Percentiles rank a stretch among this genome's conserved stretches.
These are phyloP conservation scores for Blastocystis sp. DNA, from an alignment of 352 stramenopile species.

Conservation along the genomic window DNA sequence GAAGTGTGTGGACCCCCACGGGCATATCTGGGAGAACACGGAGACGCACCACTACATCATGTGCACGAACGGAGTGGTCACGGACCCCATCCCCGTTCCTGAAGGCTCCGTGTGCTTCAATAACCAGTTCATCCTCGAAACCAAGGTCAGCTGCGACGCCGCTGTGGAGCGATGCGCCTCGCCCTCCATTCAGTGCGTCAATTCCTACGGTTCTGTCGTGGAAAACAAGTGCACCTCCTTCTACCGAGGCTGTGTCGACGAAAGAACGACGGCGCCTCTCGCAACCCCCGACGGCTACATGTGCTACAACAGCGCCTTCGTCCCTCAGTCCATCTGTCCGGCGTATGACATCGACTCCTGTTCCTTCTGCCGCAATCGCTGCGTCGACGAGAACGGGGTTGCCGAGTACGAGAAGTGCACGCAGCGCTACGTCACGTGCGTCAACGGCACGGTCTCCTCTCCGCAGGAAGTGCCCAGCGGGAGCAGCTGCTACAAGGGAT, in stretches of 20 bases:
- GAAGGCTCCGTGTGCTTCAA: slow-evolving; percentile 47
- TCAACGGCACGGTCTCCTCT: slow-evolving; percentile 23
- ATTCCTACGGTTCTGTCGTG: slow-evolving; percentile 43
- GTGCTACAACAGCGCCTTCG: slow-evolving; percentile 58
- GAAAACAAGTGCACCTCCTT: slow-evolving; percentile 50
- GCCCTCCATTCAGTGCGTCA: neutral
- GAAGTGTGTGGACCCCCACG: slow-evolving; percentile 11
- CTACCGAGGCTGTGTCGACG: slow-evolving; percentile 2
- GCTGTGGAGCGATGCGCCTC: neutral
- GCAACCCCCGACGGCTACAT: slow-evolving; percentile 13
- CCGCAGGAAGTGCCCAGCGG: neutral
- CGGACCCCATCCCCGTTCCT: slow-evolving; percentile 42
- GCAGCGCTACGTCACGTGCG: slow-evolving; percentile 39
- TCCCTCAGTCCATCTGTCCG: slow-evolving; percentile 32
- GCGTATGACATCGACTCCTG: neutral
- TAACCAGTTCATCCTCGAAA: slow-evolving; percentile 10
- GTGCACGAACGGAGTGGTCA: slow-evolving; percentile 22
- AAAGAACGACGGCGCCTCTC: neutral
- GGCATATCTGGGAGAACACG: slow-evolving; percentile 13
- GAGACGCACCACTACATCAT: slow-evolving; percentile 16
- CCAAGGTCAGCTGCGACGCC: neutral
- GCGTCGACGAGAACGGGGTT: slow-evolving; percentile 30
- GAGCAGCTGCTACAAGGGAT: slow-evolving; percentile 3
- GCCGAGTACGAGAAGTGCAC: slow-evolving; percentile 18
- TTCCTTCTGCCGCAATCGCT: slow-evolving; percentile 50